Conservation (phyloP, 345 rosid genomes). For the Citrus hindsii region DNA sequence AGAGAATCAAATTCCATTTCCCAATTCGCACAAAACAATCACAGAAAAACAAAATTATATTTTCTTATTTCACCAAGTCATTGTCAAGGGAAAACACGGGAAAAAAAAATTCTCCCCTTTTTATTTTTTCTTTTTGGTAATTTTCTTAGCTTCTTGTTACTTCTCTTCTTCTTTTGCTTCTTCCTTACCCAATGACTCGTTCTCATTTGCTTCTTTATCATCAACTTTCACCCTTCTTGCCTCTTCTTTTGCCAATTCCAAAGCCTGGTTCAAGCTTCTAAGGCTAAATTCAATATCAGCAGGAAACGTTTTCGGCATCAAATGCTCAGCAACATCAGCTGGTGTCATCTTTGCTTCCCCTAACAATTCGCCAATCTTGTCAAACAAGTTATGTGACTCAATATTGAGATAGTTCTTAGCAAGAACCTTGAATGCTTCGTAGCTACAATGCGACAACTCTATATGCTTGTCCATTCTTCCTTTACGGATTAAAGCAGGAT, state of each 20-base stretch:
- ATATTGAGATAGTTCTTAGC: conserved; percentile 30
- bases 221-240: conserved; percentile 9
- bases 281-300: conserved; percentile 12
- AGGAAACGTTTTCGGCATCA: conserved; percentile 24
- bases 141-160: neutral
- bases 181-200: neutral
- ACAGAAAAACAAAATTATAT: neutral
- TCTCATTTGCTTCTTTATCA: neutral
- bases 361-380: conserved; percentile 14
- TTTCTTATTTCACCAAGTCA: neutral
- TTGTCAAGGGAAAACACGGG: too few relatives aligned
- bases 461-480: conserved; percentile 44
- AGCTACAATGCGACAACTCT: conserved; percentile 31
- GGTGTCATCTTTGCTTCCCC: conserved; percentile 29
- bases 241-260: conserved; percentile 21
- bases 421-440: conserved; percentile 33
- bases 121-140: neutral
- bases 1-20: neutral
- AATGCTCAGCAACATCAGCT: conserved; percentile 43
- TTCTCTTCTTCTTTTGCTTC: neutral
- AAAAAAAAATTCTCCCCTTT: too few relatives aligned
- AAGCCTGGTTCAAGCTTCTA: conserved; percentile 24
- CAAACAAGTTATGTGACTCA: conserved; percentile 19
- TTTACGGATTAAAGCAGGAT: conserved; percentile 36
- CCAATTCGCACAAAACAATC: neutral